Evolutionary conservation across 179 eudicot genomes (phyloP), one percentile per base, ranked within the genome.

Genomic region (Silene coronaria): DNA sequence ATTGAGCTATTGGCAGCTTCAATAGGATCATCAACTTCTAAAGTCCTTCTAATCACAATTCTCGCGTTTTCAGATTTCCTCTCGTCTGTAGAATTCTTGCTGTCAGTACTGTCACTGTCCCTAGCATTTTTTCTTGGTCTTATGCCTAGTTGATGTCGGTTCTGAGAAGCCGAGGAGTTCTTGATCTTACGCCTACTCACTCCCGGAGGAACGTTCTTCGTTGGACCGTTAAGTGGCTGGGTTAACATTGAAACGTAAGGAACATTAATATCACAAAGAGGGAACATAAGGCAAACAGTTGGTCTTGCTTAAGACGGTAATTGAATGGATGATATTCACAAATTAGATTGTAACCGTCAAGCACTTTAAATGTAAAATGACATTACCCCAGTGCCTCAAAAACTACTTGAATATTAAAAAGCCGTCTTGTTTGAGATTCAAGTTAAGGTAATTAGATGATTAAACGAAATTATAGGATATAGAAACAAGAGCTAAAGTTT

Each of bases 151-250:
- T 84, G 70, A 48, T 80, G 83, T 6, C 79, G 81, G 59, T 66
- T 79, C 2, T 85, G 80, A 4, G 87, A 76, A 36, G 76, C 73
- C 17, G 77, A 24, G 16, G 78, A 46, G 75, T 16, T 80, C 67
- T 89, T 91, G 73, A 71, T 85, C 81, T 88, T 89, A 34, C 91
- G 86, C 14, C 89, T 87, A 64, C 93, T 93, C 5, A 89, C 84
- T 0, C 91, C 97, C 8, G 89, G 87, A 2, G 90, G 86, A 74
- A 88, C 87, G 60, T 84, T 91, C 80, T 91, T 86, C 91, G 87
- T 91, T 24, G 88, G 80, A 10, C 89, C 91, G 6, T 90, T 91
- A 6, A 90, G 88, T 6, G 93, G 93, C 63, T 91, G 93, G 93
- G 70, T 87, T 89, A 34, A 85, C 85, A 57, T 89, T 86, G 72